Base-by-base conservation (phyloP, 148 eudicot species). In the Fagopyrum tataricum region DNA sequence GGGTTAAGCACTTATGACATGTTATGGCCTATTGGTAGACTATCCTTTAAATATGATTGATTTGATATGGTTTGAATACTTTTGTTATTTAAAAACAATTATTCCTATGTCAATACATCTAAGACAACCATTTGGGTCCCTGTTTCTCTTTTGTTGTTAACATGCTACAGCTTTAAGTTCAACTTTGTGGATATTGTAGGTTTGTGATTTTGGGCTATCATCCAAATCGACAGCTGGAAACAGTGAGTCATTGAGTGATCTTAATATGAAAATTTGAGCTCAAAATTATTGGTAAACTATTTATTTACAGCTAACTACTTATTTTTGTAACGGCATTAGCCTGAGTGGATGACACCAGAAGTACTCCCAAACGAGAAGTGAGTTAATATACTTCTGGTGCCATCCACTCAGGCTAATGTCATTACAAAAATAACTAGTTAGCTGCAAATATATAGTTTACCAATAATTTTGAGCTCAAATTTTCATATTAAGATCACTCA, bases 291-390 rank as follows among this genome's bases (percentile, higher is more conserved):
- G n/a, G n/a, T n/a, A n/a, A n/a, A n/a, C n/a, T n/a, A n/a, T n/a
- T n/a, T 1, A 46, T 52, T 72, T 41, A 71, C 76, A 75, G 77
- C 79, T n/a, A 78, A 39, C 12, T 69, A 75, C 12, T 78, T 76
- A 9, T 61, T 49, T 73, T 61, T 76, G 44, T 76, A 74, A n/a
- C 77, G 70, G 55, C 66, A 70, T 69, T 77, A 95, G 99, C 97
- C 99, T 44, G 99, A 95, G n/a, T n/a, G 81, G 99, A 95, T 95
- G 99, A 97, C 99, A 14, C 99, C 99, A 41, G 99, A 95, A 87
- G 99, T 95, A 74, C 94, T 95, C 52, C 91, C 99, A 78, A 95
- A 88, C 77, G 99, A 95, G 77, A 95, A 95, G 99, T 95, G 81
- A 95, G 98, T 89, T 49, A 73, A 78, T 52, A 7, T 74, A 95